Conservation (phyloP, 331 rosid species). For the Saraca asoca region DNA sequence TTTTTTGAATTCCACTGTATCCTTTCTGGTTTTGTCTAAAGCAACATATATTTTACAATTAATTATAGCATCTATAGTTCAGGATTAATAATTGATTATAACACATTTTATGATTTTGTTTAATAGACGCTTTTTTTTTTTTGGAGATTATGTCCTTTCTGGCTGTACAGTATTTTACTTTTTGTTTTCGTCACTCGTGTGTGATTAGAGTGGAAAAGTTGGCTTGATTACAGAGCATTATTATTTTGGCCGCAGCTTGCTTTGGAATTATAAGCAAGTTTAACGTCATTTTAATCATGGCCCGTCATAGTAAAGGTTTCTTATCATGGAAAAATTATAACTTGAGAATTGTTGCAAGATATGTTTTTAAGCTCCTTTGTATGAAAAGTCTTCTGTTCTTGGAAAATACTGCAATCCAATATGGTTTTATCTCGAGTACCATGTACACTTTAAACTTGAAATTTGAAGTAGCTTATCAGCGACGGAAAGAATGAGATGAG, state of each 20-base stretch:
- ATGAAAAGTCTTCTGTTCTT: too few relatives aligned
- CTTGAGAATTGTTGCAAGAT: too few relatives aligned
- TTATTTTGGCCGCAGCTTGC: background rate
- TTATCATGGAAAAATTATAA: too few relatives aligned
- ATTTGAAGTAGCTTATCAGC: too few relatives aligned
- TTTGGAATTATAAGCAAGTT: background rate
- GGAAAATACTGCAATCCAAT: too few relatives aligned
- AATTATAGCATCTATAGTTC: constrained; percentile 23
- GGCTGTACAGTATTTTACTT: background rate
- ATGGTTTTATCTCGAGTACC: too few relatives aligned
- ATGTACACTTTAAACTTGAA: too few relatives aligned
- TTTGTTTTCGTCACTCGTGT: background rate
- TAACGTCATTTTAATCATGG: background rate
- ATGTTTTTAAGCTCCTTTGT: too few relatives aligned
- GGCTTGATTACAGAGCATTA: background rate
- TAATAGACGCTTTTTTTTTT: constrained; percentile 29
- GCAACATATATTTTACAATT: constrained; percentile 25
- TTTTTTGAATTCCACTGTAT: constrained; percentile 23
- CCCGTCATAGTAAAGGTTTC: background rate
- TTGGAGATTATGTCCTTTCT: constrained; percentile 14
- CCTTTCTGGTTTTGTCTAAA: constrained; percentile 33
- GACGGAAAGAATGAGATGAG: too few relatives aligned
- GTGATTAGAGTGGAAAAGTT: constrained; percentile 11
- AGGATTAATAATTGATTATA: constrained; percentile 32
- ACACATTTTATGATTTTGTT: constrained; percentile 18